Percentiles rank a stretch among this genome's conserved stretches.
Evolutionary conservation across 768 basidiomycete species (phyloP).

Genomic region (Boletus eberwhitei): DNA sequence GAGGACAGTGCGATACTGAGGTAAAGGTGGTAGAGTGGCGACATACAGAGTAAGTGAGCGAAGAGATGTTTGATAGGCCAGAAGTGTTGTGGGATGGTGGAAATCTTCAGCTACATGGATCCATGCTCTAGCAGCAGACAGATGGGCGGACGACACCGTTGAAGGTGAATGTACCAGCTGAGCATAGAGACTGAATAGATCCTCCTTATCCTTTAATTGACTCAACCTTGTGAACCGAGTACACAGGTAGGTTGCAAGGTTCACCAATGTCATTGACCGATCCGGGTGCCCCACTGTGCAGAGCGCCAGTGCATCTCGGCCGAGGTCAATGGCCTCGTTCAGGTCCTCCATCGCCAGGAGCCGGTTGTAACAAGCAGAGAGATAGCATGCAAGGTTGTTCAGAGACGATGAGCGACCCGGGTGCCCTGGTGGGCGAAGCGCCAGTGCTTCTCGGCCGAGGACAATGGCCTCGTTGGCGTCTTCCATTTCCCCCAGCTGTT

Average conservation of each 20-base stretch:
- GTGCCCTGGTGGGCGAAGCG: no score
- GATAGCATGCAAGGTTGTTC: no score
- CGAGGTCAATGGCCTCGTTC: background rate
- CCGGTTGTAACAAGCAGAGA: no score
- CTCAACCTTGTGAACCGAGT: background rate
- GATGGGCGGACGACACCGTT: background rate
- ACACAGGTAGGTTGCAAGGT: background rate
- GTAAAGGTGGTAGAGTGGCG: background rate
- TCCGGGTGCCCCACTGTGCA: background rate
- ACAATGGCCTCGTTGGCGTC: no score
- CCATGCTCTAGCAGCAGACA: background rate
- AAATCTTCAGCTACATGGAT: background rate
- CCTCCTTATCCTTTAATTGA: background rate
- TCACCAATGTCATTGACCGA: background rate
- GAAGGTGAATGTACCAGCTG: background rate
- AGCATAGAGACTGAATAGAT: background rate
- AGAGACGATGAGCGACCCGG: no score
- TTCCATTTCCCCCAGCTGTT: no score
- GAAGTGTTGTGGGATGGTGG: background rate
- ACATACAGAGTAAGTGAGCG: background rate
- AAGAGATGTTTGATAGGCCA: background rate
- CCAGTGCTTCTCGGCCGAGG: no score
- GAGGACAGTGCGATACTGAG: background rate
- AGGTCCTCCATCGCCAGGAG: background rate
- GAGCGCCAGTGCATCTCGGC: background rate